Base-by-base conservation (phyloP, 495 filamentous ascomycete species). In the Neurospora sp. region DNA sequence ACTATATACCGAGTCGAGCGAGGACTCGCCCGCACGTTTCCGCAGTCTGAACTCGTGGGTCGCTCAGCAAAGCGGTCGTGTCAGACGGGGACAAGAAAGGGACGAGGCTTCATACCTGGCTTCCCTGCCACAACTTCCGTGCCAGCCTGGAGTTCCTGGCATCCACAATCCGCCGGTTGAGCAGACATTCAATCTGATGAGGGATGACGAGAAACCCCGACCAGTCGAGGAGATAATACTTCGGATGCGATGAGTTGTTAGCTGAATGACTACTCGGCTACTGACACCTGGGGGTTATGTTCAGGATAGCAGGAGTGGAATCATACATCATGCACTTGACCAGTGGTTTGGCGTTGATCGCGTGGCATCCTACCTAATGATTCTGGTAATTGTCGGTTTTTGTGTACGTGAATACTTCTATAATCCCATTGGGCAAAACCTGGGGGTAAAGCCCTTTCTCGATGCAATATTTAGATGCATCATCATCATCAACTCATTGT, bases 1-100 rank as follows among this genome's bases (percentile, higher is more conserved):
- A 0, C 73, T 87, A 18, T 86, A 85, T 77, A 87, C 86, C 0
- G 77, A 82, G 71, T 75, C 81, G n/a, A 85, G 82, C 72, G 82
- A 85, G 71, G 87, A 87, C 70, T 77, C 78, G 39, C 84, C 85
- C 16, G 83, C 89, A 18, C 84, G 85, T 20, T 91, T 90, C 77
- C 85, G 88, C 37, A 84, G 83, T 10, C 81, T 92, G 71, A 82
- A 82, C 66, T 88, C 86, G 16, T 92, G 90, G 90, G 89, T 92
- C 3, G 83, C 86, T 76, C 87, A 91, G 74, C 90, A 91, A 75
- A 80, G 80, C 38, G 82, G 82, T 1, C 80, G 85, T 2, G 77
- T 84, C 69, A 80, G 75, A 74, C 77, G 83, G 23, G 81, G 77
- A 14, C 78, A 79, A 70, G 78, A 81, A 46, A 78, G 78, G 14